phyloP scores from a whole-genome alignment of 2,329 filamentous ascomycete genomes.

The Phyllosticta citriasiana region DNA sequence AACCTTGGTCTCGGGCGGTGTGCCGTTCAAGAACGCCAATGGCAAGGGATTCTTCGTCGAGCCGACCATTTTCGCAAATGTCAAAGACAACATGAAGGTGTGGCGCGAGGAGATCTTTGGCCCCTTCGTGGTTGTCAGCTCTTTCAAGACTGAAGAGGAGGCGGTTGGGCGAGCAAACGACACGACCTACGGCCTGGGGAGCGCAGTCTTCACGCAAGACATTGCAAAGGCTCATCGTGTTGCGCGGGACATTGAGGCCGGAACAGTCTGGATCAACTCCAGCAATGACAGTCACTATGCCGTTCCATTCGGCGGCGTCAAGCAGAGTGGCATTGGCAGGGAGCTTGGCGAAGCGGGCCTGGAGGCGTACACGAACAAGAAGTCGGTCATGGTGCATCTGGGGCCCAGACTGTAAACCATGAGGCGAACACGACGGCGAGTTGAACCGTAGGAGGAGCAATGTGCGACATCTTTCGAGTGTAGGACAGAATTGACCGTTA shows the following conservation, averaged over 20 bases:
- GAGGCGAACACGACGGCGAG: neutral
- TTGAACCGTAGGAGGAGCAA: neutral
- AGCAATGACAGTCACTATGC: conserved; percentile 21
- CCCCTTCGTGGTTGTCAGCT: conserved; percentile 53
- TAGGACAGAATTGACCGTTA: no score
- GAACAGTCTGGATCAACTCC: conserved; percentile 44
- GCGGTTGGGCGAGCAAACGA: conserved; percentile 40
- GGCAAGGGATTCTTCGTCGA: conserved; percentile 46
- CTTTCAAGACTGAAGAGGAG: conserved; percentile 48
- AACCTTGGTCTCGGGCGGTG: conserved; percentile 42
- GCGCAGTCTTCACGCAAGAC: conserved; percentile 44
- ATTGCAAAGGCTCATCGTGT: conserved; percentile 35
- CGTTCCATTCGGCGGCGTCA: conserved; percentile 53
- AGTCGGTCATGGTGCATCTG: conserved; percentile 42
- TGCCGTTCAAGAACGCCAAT: conserved; percentile 21
- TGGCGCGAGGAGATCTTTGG: conserved; percentile 52
- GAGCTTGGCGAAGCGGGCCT: conserved; percentile 52
- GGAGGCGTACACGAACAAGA: conserved; percentile 52
- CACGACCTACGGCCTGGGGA: conserved; percentile 41
- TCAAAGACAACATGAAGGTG: conserved; percentile 45
- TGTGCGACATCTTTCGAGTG: no score
- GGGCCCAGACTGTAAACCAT: conserved; percentile 30
- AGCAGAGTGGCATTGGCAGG: conserved; percentile 51
- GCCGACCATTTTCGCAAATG: conserved; percentile 50
- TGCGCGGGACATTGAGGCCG: conserved; percentile 37